Percentiles rank a stretch among this genome's conserved stretches.
Conservation (phyloP, 2,329 filamentous ascomycete species). For the Botrytis cinerea region DNA sequence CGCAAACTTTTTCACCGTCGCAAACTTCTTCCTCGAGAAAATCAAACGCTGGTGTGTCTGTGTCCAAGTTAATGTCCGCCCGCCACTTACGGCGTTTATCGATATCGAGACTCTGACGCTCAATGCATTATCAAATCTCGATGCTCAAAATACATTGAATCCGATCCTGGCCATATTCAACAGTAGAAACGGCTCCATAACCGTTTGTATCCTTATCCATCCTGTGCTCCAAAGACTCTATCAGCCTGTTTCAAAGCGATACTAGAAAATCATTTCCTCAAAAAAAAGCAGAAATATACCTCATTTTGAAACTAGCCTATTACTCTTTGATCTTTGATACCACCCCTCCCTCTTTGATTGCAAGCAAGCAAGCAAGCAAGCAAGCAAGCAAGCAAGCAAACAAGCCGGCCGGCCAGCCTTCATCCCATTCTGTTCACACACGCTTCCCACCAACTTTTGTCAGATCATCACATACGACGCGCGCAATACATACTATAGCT, state of each 20-base stretch:
- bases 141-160: neutral
- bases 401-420: neutral
- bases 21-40: neutral
- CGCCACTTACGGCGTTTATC: neutral
- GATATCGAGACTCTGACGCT: neutral
- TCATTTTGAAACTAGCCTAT: conserved; percentile 1
- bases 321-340: neutral
- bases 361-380: no score
- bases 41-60: neutral
- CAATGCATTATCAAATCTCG: neutral
- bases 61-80: neutral
- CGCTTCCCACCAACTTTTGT: neutral
- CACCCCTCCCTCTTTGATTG: conserved; percentile 12
- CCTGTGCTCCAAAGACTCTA: neutral
- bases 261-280: neutral
- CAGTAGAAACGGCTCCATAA: neutral
- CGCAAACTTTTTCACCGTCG: no score
- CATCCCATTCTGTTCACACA: neutral
- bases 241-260: neutral
- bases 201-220: neutral
- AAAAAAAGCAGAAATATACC: neutral
- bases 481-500: neutral
- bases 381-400: no score
- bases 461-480: neutral
- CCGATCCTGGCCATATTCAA: neutral